Evolutionary conservation across 257 asterid genomes (phyloP).

Genomic region (Ilex aquifolium): DNA sequence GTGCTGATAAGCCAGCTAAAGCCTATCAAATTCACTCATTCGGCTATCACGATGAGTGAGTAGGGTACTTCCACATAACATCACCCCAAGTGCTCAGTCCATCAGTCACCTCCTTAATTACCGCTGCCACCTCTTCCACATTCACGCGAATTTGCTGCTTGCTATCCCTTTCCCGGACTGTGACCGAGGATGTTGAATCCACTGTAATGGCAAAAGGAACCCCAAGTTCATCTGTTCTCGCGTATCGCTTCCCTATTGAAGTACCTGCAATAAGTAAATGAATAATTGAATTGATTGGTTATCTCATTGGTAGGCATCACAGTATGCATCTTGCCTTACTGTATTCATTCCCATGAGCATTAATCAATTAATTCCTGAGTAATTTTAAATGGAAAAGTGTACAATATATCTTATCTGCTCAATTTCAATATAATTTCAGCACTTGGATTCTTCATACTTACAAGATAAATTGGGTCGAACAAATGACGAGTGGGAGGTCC

Average conservation of each 20-base stretch:
- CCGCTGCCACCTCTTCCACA: slow-evolving; percentile 60
- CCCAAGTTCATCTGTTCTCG: slow-evolving; percentile 94
- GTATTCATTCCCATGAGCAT: no score
- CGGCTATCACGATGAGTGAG: slow-evolving; percentile 42
- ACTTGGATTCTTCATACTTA: no score
- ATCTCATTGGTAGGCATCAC: neutral
- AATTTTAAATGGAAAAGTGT: no score
- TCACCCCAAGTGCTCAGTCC: slow-evolving; percentile 65
- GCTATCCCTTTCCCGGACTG: slow-evolving; percentile 76
- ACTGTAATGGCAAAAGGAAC: slow-evolving; percentile 90
- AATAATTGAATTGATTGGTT: neutral
- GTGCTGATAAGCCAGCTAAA: slow-evolving; percentile 27
- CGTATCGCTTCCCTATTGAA: slow-evolving; percentile 82
- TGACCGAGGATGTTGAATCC: slow-evolving; percentile 57
- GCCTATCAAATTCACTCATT: neutral
- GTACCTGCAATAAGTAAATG: slow-evolving; percentile 41
- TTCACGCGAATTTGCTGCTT: slow-evolving; percentile 78
- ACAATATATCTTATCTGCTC: no score
- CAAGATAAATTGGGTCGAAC: no score
- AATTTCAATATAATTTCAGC: no score
- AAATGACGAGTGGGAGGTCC: no score
- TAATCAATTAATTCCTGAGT: no score
- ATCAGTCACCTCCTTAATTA: slow-evolving; percentile 63
- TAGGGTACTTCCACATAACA: slow-evolving; percentile 45
- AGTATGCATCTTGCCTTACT: no score